Evolutionary conservation across 129 eudicot genomes (phyloP).

Genomic region (Kitagawia praeruptora): DNA sequence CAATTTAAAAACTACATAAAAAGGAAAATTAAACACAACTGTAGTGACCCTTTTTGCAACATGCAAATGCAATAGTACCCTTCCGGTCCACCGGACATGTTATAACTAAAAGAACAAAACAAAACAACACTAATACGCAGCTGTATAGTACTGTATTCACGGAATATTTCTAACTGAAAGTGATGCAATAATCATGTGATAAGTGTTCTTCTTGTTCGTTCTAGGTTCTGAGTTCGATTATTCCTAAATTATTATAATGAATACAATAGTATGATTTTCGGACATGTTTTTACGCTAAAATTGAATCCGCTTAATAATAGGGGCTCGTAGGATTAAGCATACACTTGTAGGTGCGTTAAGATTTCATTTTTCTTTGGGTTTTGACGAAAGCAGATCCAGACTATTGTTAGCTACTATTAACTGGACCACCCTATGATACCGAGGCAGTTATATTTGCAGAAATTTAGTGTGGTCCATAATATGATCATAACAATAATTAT

Average conservation of each 20-base stretch:
- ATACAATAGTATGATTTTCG: too few species aligned
- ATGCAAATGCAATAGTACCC: background rate
- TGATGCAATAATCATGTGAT: too few species aligned
- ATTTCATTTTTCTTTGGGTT: background rate
- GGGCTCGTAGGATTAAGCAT: background rate
- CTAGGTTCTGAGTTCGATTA: too few species aligned
- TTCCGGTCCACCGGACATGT: background rate
- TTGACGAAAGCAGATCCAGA: background rate
- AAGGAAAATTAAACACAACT: background rate
- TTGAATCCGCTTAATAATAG: background rate
- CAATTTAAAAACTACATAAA: background rate
- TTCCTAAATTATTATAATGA: too few species aligned
- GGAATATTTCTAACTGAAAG: too few species aligned
- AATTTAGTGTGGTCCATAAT: slow-evolving; percentile 5
- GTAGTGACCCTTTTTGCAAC: background rate
- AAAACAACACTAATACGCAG: background rate
- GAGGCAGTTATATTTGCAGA: background rate
- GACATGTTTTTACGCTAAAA: too few species aligned
- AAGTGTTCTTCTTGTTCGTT: too few species aligned
- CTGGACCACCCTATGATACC: slow-evolving; percentile 4
- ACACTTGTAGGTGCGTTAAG: background rate
- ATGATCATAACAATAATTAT: background rate
- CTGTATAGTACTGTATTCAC: background rate
- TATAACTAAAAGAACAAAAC: background rate
- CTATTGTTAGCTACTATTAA: background rate